phyloP scores from a whole-genome alignment of 495 filamentous ascomycete species.

The Neurospora tetrasperma region DNA sequence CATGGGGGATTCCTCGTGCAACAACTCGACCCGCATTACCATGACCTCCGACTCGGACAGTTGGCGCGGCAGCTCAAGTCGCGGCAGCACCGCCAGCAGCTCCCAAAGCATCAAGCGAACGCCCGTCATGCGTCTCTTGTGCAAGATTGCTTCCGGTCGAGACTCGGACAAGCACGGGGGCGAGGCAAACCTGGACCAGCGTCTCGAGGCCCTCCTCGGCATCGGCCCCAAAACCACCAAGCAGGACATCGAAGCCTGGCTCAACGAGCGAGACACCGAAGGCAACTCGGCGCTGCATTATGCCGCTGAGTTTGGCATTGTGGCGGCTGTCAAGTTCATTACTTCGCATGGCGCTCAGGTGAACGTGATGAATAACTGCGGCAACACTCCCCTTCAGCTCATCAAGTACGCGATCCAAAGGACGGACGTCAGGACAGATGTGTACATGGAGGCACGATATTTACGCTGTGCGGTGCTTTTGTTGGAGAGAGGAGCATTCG shows the following conservation, averaged over 20 bases:
- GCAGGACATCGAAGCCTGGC: slow-evolving; percentile 9
- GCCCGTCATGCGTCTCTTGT: slow-evolving; percentile 21
- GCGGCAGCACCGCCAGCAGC: slow-evolving; percentile 14
- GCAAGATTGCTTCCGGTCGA: slow-evolving; percentile 15
- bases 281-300: slow-evolving; percentile 27
- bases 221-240: slow-evolving; percentile 12
- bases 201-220: slow-evolving; percentile 14
- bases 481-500: slow-evolving; percentile 22
- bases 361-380: slow-evolving; percentile 28
- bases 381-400: slow-evolving; percentile 26
- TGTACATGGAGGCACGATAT: slow-evolving; percentile 27
- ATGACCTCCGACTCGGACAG: slow-evolving; percentile 18
- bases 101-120: slow-evolving; percentile 17
- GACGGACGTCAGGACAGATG: slow-evolving; percentile 24
- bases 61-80: slow-evolving; percentile 5
- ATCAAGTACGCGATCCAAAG: slow-evolving; percentile 27
- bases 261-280: slow-evolving; percentile 24
- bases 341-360: slow-evolving; percentile 15
- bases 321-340: slow-evolving; percentile 20
- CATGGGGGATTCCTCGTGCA: slow-evolving; percentile 11
- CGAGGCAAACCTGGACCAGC: slow-evolving; percentile 8
- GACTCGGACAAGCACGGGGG: slow-evolving; percentile 10
- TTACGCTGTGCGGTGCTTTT: slow-evolving; percentile 24
- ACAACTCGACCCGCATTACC: slow-evolving; percentile 17
- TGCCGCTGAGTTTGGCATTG: slow-evolving; percentile 24